A percentile compares a stretch with the other conserved stretches of the same genome.
Evolutionary conservation across 768 basidiomycete genomes (phyloP).

Genomic region (Boletus bicolor): DNA sequence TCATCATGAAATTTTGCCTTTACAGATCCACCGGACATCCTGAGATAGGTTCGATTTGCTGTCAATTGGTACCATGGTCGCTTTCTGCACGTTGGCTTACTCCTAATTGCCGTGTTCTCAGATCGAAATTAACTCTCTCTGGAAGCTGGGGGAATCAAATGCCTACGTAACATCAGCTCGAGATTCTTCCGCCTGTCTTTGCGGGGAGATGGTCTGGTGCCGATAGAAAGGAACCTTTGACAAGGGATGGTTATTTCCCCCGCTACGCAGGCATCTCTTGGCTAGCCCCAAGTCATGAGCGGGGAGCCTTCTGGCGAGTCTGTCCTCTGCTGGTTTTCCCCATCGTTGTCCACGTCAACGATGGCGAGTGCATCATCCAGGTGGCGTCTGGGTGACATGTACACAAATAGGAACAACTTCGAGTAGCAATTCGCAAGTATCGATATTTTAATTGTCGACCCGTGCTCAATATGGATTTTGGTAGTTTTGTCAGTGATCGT

Average conservation of each 20-base stretch:
- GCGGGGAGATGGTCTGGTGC: neutral
- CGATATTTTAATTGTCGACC: neutral
- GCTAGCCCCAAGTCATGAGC: neutral
- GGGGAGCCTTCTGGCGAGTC: neutral
- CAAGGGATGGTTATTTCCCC: neutral
- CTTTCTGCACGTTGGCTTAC: neutral
- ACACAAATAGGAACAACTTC: slow-evolving; percentile 38
- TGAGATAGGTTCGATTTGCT: neutral
- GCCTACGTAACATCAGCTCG: neutral
- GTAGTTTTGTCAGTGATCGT: slow-evolving; percentile 62
- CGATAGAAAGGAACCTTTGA: neutral
- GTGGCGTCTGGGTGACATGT: slow-evolving; percentile 44
- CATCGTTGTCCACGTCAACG: neutral
- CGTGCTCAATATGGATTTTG: slow-evolving; percentile 3
- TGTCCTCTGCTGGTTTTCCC: neutral
- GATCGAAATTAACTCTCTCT: neutral
- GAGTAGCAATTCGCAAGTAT: slow-evolving; percentile 27
- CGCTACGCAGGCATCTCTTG: neutral
- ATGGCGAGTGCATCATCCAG: slow-evolving; percentile 4
- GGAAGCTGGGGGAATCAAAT: neutral
- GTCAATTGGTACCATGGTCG: neutral
- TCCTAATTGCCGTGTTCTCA: neutral
- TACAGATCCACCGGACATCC: neutral
- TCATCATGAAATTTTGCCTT: slow-evolving; percentile 3
- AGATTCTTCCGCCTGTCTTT: neutral